Conservation (phyloP, 73 alveolate genomes). For the Blepharisma stoltei region DNA sequence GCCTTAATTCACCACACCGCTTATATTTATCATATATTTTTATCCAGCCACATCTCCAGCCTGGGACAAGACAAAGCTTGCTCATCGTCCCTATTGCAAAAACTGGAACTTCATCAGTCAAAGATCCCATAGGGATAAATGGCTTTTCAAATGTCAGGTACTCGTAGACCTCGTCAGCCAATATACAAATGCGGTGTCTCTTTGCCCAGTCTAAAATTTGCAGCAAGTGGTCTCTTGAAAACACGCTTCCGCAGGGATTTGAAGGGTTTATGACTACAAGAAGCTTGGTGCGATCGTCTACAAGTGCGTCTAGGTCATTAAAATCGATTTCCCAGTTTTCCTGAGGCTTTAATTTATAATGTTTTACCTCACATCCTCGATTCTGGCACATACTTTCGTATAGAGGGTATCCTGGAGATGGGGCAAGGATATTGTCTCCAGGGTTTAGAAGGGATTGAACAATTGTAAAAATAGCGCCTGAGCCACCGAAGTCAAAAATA, state of each 20-base stretch:
- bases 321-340: slow-evolving; percentile 70
- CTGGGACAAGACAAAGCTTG: slow-evolving; percentile 79
- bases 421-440: slow-evolving; percentile 82
- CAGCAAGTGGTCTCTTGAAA: slow-evolving; percentile 57
- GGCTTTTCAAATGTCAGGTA: slow-evolving; percentile 50
- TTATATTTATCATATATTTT: slow-evolving; percentile 64
- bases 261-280: slow-evolving; percentile 73
- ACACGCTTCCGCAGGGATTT: slow-evolving; percentile 86
- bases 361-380: slow-evolving; percentile 47
- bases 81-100: slow-evolving; percentile 62
- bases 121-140: slow-evolving; percentile 36
- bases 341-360: slow-evolving; percentile 68
- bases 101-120: slow-evolving; percentile 56
- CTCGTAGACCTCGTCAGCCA: slow-evolving; percentile 82
- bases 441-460: slow-evolving; percentile 60
- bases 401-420: slow-evolving; percentile 81
- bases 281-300: slow-evolving; percentile 63
- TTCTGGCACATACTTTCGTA: slow-evolving; percentile 42
- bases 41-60: slow-evolving; percentile 87
- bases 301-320: slow-evolving; percentile 37
- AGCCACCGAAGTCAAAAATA: slow-evolving; percentile 67
- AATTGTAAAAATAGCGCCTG: slow-evolving; percentile 63
- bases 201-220: slow-evolving; percentile 62
- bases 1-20: slow-evolving; percentile 45
- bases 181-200: slow-evolving; percentile 53